Evolutionary conservation across 2,329 filamentous ascomycete genomes (phyloP).

Genomic region (Macrophomina phaseolina): DNA sequence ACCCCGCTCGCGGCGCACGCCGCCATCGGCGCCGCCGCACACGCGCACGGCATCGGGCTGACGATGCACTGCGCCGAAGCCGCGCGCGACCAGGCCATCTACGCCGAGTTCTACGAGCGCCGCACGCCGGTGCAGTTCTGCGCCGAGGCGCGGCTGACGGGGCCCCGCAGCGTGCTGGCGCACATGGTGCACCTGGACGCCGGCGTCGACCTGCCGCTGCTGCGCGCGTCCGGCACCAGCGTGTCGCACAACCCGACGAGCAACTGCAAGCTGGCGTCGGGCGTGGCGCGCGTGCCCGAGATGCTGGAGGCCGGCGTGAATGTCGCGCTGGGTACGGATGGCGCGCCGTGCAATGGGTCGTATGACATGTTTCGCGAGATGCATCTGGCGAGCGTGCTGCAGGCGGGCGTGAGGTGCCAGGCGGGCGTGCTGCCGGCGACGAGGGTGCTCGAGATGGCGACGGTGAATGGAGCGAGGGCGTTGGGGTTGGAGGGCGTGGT

Average conservation of each 20-base stretch:
- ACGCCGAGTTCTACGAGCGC: constrained; percentile 45
- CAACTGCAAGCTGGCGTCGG: constrained; percentile 36
- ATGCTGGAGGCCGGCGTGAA: constrained; percentile 31
- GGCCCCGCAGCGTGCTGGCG: constrained; percentile 37
- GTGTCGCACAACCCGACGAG: constrained; percentile 36
- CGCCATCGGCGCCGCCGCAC: constrained; percentile 50
- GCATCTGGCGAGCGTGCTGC: constrained; percentile 35
- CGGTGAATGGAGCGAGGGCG: constrained; percentile 36
- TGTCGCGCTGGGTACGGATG: constrained; percentile 33
- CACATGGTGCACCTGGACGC: constrained; percentile 53
- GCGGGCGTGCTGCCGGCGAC: constrained; percentile 34
- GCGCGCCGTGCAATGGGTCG: constrained; percentile 40
- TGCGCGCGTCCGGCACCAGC: constrained; percentile 41
- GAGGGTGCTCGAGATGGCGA: constrained; percentile 34
- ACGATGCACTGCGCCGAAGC: constrained; percentile 57
- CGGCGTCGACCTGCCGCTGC: constrained; percentile 47
- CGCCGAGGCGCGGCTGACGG: constrained; percentile 44
- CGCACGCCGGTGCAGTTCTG: constrained; percentile 42
- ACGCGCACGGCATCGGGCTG: constrained; percentile 48
- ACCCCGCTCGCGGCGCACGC: constrained; percentile 44
- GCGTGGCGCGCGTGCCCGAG: constrained; percentile 32
- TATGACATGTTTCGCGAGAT: constrained; percentile 41
- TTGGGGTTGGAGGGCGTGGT: constrained; percentile 44
- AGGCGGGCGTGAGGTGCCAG: constrained; percentile 31
- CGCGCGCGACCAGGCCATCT: constrained; percentile 47